These are phyloP conservation scores for Claviceps humidiphila DNA, from an alignment of 2,329 filamentous ascomycete genomes.

Conservation along the genomic window DNA sequence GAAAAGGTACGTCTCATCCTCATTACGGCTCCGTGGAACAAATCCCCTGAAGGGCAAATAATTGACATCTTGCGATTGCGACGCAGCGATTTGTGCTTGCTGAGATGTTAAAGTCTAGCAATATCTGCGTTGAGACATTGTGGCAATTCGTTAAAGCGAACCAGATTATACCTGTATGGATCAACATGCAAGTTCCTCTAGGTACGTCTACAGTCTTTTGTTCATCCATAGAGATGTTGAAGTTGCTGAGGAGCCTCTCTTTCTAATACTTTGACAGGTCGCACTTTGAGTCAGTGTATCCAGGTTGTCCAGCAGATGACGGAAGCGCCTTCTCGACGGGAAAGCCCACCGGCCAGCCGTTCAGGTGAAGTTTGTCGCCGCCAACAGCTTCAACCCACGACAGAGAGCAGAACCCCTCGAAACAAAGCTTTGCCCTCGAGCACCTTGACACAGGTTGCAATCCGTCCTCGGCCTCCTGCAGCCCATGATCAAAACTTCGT, in stretches of 20 bases:
- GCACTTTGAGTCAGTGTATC: slow-evolving; percentile 34
- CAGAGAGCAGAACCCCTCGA: slow-evolving; percentile 1
- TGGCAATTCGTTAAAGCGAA: slow-evolving; percentile 32
- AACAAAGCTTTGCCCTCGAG: slow-evolving; percentile 1
- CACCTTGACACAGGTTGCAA: slow-evolving; percentile 3
- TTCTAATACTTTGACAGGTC: slow-evolving; percentile 20
- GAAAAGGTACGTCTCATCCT: slow-evolving; percentile 7
- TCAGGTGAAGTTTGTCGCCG: slow-evolving; percentile 16
- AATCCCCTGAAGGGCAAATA: background rate
- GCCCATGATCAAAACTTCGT: background rate
- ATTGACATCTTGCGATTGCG: background rate
- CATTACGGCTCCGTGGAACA: background rate
- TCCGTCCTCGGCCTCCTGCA: slow-evolving; percentile 14
- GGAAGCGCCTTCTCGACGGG: slow-evolving; percentile 15
- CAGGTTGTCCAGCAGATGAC: slow-evolving; percentile 25
- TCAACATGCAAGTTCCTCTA: slow-evolving; percentile 33
- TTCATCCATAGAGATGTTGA: background rate
- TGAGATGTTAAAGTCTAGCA: slow-evolving; percentile 45
- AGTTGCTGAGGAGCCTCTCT: background rate
- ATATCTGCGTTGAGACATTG: slow-evolving; percentile 31
- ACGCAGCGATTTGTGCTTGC: slow-evolving; percentile 41
- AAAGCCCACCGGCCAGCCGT: slow-evolving; percentile 24
- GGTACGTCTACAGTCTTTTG: slow-evolving; percentile 21
- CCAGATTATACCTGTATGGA: slow-evolving; percentile 30
- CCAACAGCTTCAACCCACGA: background rate